Evolutionary conservation across 2,329 filamentous ascomycete genomes (phyloP), one percentile per base, ranked within the genome.

Genomic region (Nakataea oryzae): DNA sequence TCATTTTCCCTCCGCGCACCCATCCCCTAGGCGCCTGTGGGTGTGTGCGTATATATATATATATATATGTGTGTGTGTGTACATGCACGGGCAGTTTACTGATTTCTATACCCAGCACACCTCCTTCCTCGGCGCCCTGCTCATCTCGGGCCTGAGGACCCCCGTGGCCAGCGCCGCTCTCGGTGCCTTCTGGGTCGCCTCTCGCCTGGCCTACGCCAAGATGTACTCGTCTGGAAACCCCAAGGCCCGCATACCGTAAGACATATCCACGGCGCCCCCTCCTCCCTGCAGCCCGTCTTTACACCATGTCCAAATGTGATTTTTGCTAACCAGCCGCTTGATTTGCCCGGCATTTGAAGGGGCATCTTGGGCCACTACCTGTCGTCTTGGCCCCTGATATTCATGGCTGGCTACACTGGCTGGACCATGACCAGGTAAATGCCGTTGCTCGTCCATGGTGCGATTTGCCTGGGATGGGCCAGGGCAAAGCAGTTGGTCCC

Each of bases 121-220:
- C 11, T 75, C 82, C 3, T 77, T 82, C 69, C 68, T 87, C 13
- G 76, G 74, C 27, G 73, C 77, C 28, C 74, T 87, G 13, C 71
- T 86, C 64, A 77, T 88, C 67, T 74, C 82, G 12, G 85, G 86
- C 34, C 69, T 87, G 28, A 71, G 73, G 50, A 86, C 77, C 70
- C 86, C 86, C 2, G 63, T 78, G 7, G 71, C 74, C 26, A 75
- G 80, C 32, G 80, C 81, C 24, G 68, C 67, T 12, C 68, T 85
- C 30, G 85, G 85, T 21, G 76, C 70, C 17, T 70, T 70, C 32
- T 89, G 85, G 84, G 71, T 76, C 12, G n/a, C 80, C 1, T 75
- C 73, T 27, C 79, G 86, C 55, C 67, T 81, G 29, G 2, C 81
- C 59, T 89, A 87, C 67, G 78, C 82, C 62, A 63, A 75, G 14